These are phyloP conservation scores for Aspergillus proliferans DNA, from an alignment of 2,329 filamentous ascomycete species.

Conservation along the genomic window DNA sequence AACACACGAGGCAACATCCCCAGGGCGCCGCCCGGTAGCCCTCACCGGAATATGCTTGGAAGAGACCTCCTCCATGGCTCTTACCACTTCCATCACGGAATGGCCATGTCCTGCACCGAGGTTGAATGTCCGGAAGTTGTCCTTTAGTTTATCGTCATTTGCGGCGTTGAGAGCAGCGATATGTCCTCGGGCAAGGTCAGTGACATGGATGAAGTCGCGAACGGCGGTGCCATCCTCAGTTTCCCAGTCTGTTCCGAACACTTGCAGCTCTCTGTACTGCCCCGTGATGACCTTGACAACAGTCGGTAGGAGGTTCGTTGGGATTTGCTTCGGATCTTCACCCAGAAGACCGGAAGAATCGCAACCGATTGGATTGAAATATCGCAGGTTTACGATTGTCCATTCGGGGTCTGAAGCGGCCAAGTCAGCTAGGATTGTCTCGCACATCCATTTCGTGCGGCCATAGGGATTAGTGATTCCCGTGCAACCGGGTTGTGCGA, in stretches of 20 bases:
- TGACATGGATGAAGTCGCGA: conserved; percentile 63
- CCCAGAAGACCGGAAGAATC: conserved; percentile 58
- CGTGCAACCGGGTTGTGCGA: conserved; percentile 44
- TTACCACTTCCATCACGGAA: conserved; percentile 34
- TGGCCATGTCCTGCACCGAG: conserved; percentile 34
- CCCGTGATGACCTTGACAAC: conserved; percentile 58
- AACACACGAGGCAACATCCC: conserved; percentile 36
- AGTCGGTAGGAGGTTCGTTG: conserved; percentile 60
- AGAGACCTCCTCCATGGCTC: conserved; percentile 33
- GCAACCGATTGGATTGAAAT: conserved; percentile 64
- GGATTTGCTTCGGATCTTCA: conserved; percentile 56
- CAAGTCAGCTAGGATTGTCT: conserved; percentile 59
- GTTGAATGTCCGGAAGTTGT: conserved; percentile 40
- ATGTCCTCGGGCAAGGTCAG: conserved; percentile 58
- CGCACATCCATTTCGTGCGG: conserved; percentile 62
- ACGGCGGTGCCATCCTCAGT: conserved; percentile 61
- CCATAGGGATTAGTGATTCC: conserved; percentile 62
- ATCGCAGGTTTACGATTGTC: conserved; percentile 58
- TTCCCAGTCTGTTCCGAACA: conserved; percentile 61
- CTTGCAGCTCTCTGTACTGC: conserved; percentile 47
- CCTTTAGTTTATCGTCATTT: conserved; percentile 24
- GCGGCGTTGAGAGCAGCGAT: conserved; percentile 50
- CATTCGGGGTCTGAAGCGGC: conserved; percentile 55
- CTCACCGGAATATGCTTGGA: conserved; percentile 27
- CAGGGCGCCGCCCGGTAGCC: conserved; percentile 28